Evolutionary conservation across 2,329 filamentous ascomycete species (phyloP), one percentile per base, ranked within the genome.

Genomic region (Huntiella bhutanensis): DNA sequence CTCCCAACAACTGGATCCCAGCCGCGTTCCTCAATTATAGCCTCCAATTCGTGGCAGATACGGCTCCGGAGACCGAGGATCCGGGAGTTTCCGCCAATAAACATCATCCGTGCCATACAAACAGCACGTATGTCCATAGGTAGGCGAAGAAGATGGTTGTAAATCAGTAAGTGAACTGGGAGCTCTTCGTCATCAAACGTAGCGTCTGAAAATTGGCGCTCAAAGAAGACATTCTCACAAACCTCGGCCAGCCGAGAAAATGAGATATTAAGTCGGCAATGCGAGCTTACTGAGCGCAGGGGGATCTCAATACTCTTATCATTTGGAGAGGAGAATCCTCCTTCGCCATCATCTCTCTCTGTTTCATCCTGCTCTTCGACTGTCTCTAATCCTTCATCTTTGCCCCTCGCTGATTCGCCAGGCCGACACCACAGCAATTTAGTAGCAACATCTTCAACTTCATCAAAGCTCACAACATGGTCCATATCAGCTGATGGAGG

Each of bases 31-130:
- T 76, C 66, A 4, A 91, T 69, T 1, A 94, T 64, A 1, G 64
- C 61, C 3, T 71, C 69, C 1, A 96, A 62, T 54, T 96, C 87
- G 48, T 80, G 72, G 32, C 94, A 62, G 34, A 94, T 70, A 19
- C 88, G 75, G 17, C 71, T 68, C 53, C 83, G 85, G 19, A 98
- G 64, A 1, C 91, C 91, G 1, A 87, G 71, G 6, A 95, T 76
- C 19, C 72, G 72, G 4, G 85, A 77, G 41, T 81, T 81, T 2
- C 85, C 85, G 32, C 91, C 91, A 0, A 80, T 80, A 56, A 98
- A 82, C 12, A 94, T 67, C 40, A 96, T 82, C 35, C 88, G 81
- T 1, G 86, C 78, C 77, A 95, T 91, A 60, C 88, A 95, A 4
- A 80, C 63, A 1, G 82, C 79, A 17, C 91, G 77, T 3, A 87